A percentile compares a stretch with the other conserved stretches of the same genome.
These are phyloP conservation scores for Brachypodium distachyon DNA, from an alignment of 202 grass and related monocot genomes.

Conservation along the genomic window DNA sequence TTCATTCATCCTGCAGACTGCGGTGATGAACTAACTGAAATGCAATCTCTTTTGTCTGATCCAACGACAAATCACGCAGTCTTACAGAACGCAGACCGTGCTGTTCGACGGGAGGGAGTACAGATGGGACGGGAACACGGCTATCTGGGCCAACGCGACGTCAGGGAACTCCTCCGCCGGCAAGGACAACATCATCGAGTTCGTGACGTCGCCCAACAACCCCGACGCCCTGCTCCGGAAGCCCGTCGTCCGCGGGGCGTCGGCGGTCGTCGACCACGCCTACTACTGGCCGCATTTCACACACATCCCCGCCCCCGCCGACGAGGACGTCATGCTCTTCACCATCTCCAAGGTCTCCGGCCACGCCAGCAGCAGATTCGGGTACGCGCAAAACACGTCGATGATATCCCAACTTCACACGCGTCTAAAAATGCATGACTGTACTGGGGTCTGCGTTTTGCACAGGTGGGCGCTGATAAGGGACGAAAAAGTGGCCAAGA, in stretches of 20 bases:
- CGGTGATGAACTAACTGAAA: neutral
- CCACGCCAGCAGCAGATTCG: slow-evolving; percentile 75
- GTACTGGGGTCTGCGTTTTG: neutral
- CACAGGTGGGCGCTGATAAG: slow-evolving; percentile 77
- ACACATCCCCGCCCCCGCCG: slow-evolving; percentile 41
- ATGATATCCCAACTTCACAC: too few relatives aligned
- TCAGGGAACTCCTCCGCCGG: slow-evolving; percentile 3
- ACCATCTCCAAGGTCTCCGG: slow-evolving; percentile 58
- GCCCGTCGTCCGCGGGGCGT: slow-evolving; percentile 36
- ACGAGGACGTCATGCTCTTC: slow-evolving; percentile 74
- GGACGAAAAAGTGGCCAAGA: slow-evolving; percentile 40
- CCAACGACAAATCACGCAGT: neutral
- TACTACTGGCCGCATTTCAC: slow-evolving; percentile 90
- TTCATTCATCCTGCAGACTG: neutral
- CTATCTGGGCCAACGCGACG: slow-evolving; percentile 26
- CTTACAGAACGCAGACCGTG: slow-evolving; percentile 23
- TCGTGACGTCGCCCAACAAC: slow-evolving; percentile 84
- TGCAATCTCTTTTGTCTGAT: neutral
- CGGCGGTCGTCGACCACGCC: slow-evolving; percentile 52
- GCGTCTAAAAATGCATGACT: neutral
- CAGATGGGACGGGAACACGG: slow-evolving; percentile 46
- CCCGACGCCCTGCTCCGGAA: slow-evolving; percentile 34
- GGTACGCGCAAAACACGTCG: slow-evolving; percentile 21
- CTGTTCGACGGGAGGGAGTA: slow-evolving; percentile 56
- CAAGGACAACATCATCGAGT: slow-evolving; percentile 47